Evolutionary conservation across 2,329 filamentous ascomycete species (phyloP), one percentile per base, ranked within the genome.

Genomic region (Talaromyces amestolkiae): DNA sequence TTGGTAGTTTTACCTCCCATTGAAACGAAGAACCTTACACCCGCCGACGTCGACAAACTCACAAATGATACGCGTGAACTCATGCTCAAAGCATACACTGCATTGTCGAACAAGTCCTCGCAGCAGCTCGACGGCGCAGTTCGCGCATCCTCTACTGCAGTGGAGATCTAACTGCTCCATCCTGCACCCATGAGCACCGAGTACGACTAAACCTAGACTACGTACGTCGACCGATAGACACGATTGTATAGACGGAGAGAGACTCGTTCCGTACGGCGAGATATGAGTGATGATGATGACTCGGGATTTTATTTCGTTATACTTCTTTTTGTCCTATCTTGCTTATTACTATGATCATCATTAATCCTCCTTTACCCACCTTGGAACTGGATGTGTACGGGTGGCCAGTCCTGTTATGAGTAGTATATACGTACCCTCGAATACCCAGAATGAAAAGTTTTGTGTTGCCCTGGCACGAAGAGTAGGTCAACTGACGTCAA

Each of bases 21-120:
- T 68, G 83, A 87, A 58, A 97, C 93, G 11, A 84, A 86, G 69
- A 87, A 87, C 62, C 84, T 96, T 69, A 91, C 86, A 19, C 67
- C 89, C 27, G 87, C 88, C 61, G 92, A 97, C 75, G 91, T 97
- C 62, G 90, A 95, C 70, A 85, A 86, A 66, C 81, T 97, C 53
- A 85, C 89, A 60, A 82, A 84, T 64, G 84, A 84, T 63, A 91
- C 89, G 2, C 85, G 89, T 65, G 89, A 92, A 22, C 78, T 87
- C 61, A 96, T 97, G 92, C 84, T 93, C 68, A 83, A 85, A 69
- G 89, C 77, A 61, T 70, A 86, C 19, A 72, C 77, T 58, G 77
- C 77, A 37, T 76, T 86, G 69, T 77, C 76, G 33, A 67, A 74
- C n/a, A 68, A 69, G 24, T 63, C 74, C 10, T 49, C 67, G 24